phyloP scores from a whole-genome alignment of 371 early-diverging fungal genomes.

The Vairimorpha ceranae region DNA sequence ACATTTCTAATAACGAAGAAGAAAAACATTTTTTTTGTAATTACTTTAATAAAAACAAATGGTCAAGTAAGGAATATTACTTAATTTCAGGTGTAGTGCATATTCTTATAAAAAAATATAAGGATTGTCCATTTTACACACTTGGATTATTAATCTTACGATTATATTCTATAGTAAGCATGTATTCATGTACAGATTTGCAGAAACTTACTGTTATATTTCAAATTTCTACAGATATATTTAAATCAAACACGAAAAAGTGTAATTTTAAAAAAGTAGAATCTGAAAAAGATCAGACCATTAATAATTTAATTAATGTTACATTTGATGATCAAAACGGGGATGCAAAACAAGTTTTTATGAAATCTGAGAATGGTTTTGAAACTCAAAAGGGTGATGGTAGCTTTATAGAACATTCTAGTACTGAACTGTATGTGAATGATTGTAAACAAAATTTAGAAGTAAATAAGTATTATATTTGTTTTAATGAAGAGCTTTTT shows the following conservation, averaged over 20 bases:
- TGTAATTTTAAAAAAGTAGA: conserved; percentile 2
- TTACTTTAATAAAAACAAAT: neutral
- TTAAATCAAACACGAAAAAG: conserved; percentile 6
- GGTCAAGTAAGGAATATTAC: conserved; percentile 8
- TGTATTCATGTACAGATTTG: conserved; percentile 1
- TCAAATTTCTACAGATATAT: conserved; percentile 8
- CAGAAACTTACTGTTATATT: neutral
- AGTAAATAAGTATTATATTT: neutral
- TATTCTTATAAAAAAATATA: conserved; percentile 41
- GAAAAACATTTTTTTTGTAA: conserved; percentile 12
- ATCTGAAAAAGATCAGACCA: neutral
- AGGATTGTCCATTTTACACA: conserved; percentile 7
- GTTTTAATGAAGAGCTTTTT: conserved; percentile 32
- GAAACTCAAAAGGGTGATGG: too few species aligned
- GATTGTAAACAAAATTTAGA: neutral
- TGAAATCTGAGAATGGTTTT: too few species aligned
- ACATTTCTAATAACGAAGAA: neutral
- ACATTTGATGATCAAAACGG: neutral
- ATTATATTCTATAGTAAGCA: conserved; percentile 17
- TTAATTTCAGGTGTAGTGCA: conserved; percentile 45
- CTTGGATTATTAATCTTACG: conserved; percentile 32
- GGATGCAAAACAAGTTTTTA: neutral
- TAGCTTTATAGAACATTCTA: neutral
- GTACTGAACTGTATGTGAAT: neutral
- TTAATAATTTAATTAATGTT: neutral